Conservation (phyloP, 73 alveolate genomes). For the Paramecium sonneborni region DNA sequence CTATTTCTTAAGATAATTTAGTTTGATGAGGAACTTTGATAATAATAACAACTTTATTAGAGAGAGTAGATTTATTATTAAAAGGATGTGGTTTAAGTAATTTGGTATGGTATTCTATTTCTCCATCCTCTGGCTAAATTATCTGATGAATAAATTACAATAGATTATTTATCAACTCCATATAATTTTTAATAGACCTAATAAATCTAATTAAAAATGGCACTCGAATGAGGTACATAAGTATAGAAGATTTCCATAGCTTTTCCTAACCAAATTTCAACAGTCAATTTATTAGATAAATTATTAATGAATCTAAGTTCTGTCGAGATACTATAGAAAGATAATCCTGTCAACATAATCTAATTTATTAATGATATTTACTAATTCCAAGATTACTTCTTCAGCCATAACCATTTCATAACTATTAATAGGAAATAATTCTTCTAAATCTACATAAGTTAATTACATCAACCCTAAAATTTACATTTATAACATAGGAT, state of each 20-base stretch:
- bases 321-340: constrained; percentile 43
- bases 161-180: constrained; percentile 39
- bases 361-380: background rate
- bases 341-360: constrained; percentile 44
- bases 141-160: background rate
- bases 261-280: constrained; percentile 28
- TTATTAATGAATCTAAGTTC: constrained; percentile 3
- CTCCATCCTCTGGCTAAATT: constrained; percentile 44
- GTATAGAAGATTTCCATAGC: constrained; percentile 14
- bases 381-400: constrained; percentile 54
- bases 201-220: constrained; percentile 5
- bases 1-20: background rate
- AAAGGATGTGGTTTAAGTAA: constrained; percentile 31
- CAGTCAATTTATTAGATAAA: background rate
- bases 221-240: constrained; percentile 36
- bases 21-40: constrained; percentile 7
- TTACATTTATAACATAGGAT: constrained; percentile 46
- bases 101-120: background rate
- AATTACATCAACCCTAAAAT: constrained; percentile 52
- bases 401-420: constrained; percentile 56
- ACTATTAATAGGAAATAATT: constrained; percentile 22
- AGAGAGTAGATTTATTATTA: constrained; percentile 15
- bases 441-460: constrained; percentile 43
- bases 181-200: constrained; percentile 27
- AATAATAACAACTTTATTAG: constrained; percentile 34